Conservation (phyloP, 345 rosid species). For the Camelina neglecta region DNA sequence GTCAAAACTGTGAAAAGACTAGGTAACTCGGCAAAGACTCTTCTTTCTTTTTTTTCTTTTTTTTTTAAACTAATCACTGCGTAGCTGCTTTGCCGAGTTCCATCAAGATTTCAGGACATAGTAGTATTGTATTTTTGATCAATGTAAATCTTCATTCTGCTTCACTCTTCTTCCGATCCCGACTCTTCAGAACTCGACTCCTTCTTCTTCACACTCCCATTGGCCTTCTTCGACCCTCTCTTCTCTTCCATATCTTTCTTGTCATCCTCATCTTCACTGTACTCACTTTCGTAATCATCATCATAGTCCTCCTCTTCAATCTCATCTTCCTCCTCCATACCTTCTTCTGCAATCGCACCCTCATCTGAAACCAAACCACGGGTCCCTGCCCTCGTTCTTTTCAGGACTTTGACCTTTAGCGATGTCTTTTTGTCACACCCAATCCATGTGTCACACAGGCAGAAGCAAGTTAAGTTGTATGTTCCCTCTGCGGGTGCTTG, state of each 20-base stretch:
- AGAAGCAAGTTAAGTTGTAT: conserved; percentile 83
- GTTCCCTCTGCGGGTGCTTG: conserved; percentile 87
- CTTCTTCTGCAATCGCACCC: conserved; percentile 76
- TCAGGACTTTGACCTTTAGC: conserved; percentile 79
- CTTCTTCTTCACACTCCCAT: conserved; percentile 55
- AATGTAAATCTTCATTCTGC: conserved; percentile 33
- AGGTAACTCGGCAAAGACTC: conserved; percentile 18
- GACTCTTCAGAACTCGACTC: conserved; percentile 75
- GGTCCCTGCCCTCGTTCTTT: conserved; percentile 84
- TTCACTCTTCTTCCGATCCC: conserved; percentile 74
- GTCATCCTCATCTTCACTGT: conserved; percentile 90
- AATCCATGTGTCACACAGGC: conserved; percentile 93
- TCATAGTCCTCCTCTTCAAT: conserved; percentile 77
- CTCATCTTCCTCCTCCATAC: conserved; percentile 93
- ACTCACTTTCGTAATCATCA: conserved; percentile 91
- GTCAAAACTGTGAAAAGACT: conserved; percentile 41
- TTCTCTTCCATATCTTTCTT: conserved; percentile 63
- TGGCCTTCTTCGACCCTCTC: conserved; percentile 70
- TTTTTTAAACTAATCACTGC: not conserved
- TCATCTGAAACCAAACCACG: conserved; percentile 72
- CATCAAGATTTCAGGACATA: conserved; percentile 26
- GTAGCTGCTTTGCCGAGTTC: conserved; percentile 28
- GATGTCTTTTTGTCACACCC: conserved; percentile 81
- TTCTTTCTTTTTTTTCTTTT: not conserved
- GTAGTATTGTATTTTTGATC: conserved; percentile 33